Evolutionary conservation across 192 early-diverging fungal species (phyloP).

Genomic region (Mortierella alpina): DNA sequence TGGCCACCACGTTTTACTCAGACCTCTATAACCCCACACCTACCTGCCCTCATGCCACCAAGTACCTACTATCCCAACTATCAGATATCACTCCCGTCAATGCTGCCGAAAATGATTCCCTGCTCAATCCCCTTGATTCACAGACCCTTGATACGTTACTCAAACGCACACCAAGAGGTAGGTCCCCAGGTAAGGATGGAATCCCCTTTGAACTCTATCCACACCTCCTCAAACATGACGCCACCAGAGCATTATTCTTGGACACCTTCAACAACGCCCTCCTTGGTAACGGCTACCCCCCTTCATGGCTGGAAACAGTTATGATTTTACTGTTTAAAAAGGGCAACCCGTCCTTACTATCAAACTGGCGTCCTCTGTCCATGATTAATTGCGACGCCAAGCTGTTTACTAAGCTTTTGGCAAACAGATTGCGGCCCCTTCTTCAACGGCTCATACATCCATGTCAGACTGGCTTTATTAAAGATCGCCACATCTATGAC

Average conservation of each 20-base stretch:
- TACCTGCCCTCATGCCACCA: neutral
- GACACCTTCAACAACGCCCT: slow-evolving; percentile 24
- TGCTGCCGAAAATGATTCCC: neutral
- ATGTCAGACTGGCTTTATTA: slow-evolving; percentile 22
- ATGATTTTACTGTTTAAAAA: slow-evolving; percentile 43
- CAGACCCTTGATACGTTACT: neutral
- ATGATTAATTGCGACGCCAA: slow-evolving; percentile 36
- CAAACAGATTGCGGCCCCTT: neutral
- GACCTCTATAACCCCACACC: slow-evolving; percentile 3
- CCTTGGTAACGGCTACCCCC: neutral
- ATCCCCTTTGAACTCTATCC: slow-evolving; percentile 40
- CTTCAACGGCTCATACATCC: slow-evolving; percentile 8
- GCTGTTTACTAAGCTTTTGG: slow-evolving; percentile 20
- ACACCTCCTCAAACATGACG: neutral
- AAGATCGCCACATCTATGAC: slow-evolving; percentile 16
- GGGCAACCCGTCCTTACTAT: slow-evolving; percentile 19
- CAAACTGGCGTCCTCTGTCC: slow-evolving; percentile 29
- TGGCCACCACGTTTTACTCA: neutral
- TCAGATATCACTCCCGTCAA: neutral
- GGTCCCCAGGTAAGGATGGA: slow-evolving; percentile 24
- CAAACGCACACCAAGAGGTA: neutral
- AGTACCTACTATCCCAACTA: neutral
- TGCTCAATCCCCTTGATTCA: neutral
- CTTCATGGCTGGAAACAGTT: slow-evolving; percentile 13
- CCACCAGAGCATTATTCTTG: neutral